phyloP scores from a whole-genome alignment of 2,329 filamentous ascomycete genomes.

The Bisporella sp. region DNA sequence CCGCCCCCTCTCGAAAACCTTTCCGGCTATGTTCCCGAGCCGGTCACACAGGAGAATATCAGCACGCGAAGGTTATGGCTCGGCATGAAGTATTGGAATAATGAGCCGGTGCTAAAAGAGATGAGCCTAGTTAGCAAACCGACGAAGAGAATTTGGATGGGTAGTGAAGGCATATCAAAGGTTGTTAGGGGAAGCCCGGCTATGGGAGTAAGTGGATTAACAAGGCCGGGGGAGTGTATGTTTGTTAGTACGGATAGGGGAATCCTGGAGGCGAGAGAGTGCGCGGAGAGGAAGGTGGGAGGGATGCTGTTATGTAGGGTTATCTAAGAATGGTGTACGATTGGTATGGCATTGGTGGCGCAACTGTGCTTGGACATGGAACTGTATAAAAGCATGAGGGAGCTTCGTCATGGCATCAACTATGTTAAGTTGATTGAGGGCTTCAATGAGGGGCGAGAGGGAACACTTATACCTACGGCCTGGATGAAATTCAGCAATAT shows the following conservation, averaged over 20 bases:
- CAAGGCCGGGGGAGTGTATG: constrained; percentile 60
- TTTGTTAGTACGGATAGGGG: constrained; percentile 63
- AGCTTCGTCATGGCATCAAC: no score
- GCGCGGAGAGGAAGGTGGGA: constrained; percentile 61
- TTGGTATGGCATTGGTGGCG: no score
- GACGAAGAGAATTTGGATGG: constrained; percentile 58
- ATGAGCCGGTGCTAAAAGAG: constrained; percentile 58
- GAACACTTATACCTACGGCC: no score
- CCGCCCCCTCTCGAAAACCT: constrained; percentile 45
- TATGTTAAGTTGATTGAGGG: no score
- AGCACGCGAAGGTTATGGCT: constrained; percentile 60
- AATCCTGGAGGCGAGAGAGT: constrained; percentile 62
- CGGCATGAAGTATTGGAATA: constrained; percentile 69
- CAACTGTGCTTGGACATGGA: no score
- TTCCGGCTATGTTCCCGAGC: constrained; percentile 40
- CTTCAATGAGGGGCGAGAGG: no score
- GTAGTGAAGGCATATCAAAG: constrained; percentile 45
- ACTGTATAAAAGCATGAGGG: no score
- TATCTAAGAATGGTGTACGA: constrained; percentile 26
- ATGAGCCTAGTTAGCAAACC: constrained; percentile 61
- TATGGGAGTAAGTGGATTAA: constrained; percentile 56
- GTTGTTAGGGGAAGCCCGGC: constrained; percentile 53
- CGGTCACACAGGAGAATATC: constrained; percentile 51
- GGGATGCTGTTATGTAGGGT: constrained; percentile 61
- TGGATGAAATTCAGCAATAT: no score